Base-by-base conservation (phyloP, 345 rosid species). In the Syzygium jambos region DNA sequence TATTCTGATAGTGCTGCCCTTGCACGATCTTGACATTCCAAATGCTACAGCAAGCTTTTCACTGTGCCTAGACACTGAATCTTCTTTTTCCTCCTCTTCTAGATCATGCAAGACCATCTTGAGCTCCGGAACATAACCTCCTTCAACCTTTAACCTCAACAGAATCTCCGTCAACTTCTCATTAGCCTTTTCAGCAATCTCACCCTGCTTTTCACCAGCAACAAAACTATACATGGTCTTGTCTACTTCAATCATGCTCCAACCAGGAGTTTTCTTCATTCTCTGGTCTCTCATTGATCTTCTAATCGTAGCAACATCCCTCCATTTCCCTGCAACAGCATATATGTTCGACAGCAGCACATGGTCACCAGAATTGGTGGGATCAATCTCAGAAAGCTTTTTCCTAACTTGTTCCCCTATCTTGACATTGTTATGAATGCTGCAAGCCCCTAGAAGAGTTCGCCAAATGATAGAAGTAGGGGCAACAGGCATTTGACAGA, bases 371-470 rank as follows among this genome's bases (percentile, higher is more conserved):
- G 91, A 90, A 77, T 93, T 88, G 51, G 84, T 41, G 34, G 93
- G 94, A 55, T 92, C 93, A 57, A 91, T 87, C 87, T 86, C 90
- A 22, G 86, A 85, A 84, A 93, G 89, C 78, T 85, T 89, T 65
- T 88, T 88, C 89, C 89, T 90, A 30, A 90, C 94, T 85, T 65
- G 73, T 88, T 92, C 91, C 0, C 92, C 95, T 88, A 93, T 80
- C 85, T 92, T 53, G 51, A 92, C 91, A 88, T 93, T 77, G 15
- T 93, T 91, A 80, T 93, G 92, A 59, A 92, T 88, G 87, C 94
- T 91, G 88, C 94, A 93, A 78, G 93, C 93, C 53, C 95, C 94
- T 38, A 93, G 92, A 90, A 93, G 95, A 12, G 95, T 92, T 86
- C 93, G 88, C 95, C 93, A 93, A 52, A 93, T 90, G 51, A 91